A percentile compares a stretch with the other conserved stretches of the same genome.
Conservation (phyloP, 2,329 filamentous ascomycete genomes). For the Balansia obtecta region DNA sequence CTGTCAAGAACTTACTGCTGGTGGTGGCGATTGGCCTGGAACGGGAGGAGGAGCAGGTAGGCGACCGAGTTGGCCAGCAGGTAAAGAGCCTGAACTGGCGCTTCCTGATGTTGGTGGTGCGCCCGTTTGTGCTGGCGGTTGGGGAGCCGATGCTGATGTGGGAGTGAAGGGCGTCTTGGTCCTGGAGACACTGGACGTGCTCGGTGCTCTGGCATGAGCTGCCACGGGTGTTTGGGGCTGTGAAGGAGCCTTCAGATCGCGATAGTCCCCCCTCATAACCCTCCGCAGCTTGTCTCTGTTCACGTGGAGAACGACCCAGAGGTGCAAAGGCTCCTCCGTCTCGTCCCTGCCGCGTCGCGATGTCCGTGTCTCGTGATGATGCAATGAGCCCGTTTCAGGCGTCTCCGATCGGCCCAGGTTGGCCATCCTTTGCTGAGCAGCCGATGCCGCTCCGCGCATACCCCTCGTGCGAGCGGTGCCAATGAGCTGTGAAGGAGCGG, state of each 20-base stretch:
- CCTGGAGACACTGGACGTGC: constrained; percentile 17
- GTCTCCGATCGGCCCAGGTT: constrained; percentile 77
- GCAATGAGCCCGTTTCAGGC: constrained; percentile 54
- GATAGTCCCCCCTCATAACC: constrained; percentile 42
- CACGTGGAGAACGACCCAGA: constrained; percentile 67
- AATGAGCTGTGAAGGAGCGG: constrained; percentile 57
- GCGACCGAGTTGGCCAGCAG: constrained; percentile 49
- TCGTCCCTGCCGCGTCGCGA: constrained; percentile 61
- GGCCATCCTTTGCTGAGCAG: constrained; percentile 78
- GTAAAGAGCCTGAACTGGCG: constrained; percentile 23
- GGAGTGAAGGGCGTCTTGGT: constrained; percentile 23
- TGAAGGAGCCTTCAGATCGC: constrained; percentile 24
- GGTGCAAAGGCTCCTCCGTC: constrained; percentile 57
- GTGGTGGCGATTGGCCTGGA: constrained; percentile 40
- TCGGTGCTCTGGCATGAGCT: constrained; percentile 19
- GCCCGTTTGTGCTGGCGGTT: constrained; percentile 12
- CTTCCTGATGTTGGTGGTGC: constrained; percentile 16
- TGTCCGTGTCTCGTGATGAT: constrained; percentile 61
- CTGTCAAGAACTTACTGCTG: constrained; percentile 43
- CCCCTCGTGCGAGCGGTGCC: constrained; percentile 78
- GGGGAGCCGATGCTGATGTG: constrained; percentile 26
- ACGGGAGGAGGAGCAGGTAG: constrained; percentile 53
- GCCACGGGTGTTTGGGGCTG: constrained; percentile 22
- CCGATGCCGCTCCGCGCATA: constrained; percentile 78
- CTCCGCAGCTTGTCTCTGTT: constrained; percentile 58